Conservation (phyloP, 441 rosid species). For the Adansonia gregorii region DNA sequence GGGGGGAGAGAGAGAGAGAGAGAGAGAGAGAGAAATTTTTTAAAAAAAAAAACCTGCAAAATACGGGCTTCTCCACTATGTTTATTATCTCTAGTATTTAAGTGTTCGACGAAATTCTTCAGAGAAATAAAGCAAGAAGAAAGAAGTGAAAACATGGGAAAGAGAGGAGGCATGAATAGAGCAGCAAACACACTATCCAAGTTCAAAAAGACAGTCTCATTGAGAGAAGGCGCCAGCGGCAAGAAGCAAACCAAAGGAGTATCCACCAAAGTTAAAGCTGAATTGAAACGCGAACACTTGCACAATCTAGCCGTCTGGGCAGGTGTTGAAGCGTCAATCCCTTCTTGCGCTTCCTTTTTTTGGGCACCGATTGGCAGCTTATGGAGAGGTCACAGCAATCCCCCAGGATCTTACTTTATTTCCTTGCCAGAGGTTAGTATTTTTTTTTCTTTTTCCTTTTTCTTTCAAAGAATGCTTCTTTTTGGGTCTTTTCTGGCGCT, state of each 20-base stretch:
- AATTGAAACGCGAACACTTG: conserved; percentile 51
- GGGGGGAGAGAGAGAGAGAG: neutral
- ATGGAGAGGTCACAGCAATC: conserved; percentile 40
- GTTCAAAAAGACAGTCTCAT: conserved; percentile 30
- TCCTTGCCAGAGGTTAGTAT: conserved; percentile 53
- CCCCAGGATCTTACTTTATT: conserved; percentile 50
- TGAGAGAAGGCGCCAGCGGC: conserved; percentile 38
- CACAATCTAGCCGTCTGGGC: conserved; percentile 56
- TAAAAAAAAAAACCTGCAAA: neutral
- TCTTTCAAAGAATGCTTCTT: no score
- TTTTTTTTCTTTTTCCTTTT: no score
- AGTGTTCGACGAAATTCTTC: neutral
- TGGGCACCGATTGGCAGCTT: conserved; percentile 52
- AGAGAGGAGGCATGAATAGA: conserved; percentile 34
- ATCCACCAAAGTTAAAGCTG: conserved; percentile 33
- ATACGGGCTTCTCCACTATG: neutral
- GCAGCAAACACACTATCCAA: conserved; percentile 31
- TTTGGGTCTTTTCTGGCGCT: neutral
- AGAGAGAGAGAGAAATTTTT: no score
- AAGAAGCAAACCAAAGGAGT: conserved; percentile 35
- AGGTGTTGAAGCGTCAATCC: conserved; percentile 46
- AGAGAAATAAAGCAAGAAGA: neutral
- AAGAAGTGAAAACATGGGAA: conserved; percentile 39
- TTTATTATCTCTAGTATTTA: no score
- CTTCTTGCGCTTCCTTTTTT: conserved; percentile 51